Evolutionary conservation across 1,284 basidiomycete genomes (phyloP).

Genomic region (Ceratobasidium papillatum): DNA sequence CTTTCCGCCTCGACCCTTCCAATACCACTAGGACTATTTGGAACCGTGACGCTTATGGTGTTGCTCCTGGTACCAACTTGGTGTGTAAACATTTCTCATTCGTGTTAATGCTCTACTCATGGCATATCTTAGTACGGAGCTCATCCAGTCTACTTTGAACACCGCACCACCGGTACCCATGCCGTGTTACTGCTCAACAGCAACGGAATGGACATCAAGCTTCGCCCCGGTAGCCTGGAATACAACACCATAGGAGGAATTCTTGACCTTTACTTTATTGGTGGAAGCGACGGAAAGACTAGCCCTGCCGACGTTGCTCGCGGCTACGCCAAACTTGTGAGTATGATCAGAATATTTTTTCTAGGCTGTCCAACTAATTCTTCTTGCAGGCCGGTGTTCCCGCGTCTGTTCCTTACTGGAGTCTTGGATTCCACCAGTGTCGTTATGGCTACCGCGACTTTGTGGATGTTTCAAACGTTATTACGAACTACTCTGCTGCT

Average conservation of each 20-base stretch:
- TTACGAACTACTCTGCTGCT: conserved; percentile 66
- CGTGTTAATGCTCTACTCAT: neutral
- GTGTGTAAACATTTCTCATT: neutral
- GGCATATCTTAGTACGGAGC: conserved; percentile 60
- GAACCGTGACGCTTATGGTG: conserved; percentile 69
- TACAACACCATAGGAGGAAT: conserved; percentile 77
- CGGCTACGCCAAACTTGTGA: conserved; percentile 70
- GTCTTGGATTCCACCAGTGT: conserved; percentile 74
- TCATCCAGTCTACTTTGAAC: conserved; percentile 75
- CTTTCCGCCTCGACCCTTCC: conserved; percentile 67
- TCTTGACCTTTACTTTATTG: conserved; percentile 78
- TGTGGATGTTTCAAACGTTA: conserved; percentile 67
- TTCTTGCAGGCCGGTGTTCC: conserved; percentile 57
- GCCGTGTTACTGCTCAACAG: conserved; percentile 74
- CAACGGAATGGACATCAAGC: conserved; percentile 78
- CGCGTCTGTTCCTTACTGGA: conserved; percentile 75
- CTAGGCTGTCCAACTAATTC: neutral
- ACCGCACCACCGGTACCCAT: conserved; percentile 69
- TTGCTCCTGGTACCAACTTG: conserved; percentile 47
- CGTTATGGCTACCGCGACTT: conserved; percentile 73
- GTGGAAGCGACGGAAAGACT: conserved; percentile 62
- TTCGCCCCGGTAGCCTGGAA: conserved; percentile 63
- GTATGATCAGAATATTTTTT: neutral
- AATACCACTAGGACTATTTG: conserved; percentile 73
- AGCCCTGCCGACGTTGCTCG: conserved; percentile 67